Evolutionary conservation across 306 rosid species (phyloP).

Genomic region (Morella rubra): DNA sequence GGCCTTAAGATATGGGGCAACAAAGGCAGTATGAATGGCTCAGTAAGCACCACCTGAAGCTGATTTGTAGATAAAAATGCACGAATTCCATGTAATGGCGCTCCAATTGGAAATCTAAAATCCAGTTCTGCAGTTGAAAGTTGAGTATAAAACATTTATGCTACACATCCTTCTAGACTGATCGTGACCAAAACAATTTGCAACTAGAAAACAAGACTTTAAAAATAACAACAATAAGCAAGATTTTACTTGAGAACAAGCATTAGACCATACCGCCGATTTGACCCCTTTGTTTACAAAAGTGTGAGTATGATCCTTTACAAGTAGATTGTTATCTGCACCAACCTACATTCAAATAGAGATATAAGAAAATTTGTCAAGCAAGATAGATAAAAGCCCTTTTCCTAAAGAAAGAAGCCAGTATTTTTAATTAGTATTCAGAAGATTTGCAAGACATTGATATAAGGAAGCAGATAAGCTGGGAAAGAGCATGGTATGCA

Average conservation of each 20-base stretch:
- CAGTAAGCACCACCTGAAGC: slow-evolving; percentile 52
- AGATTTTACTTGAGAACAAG: slow-evolving; percentile 21
- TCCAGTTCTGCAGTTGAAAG: slow-evolving; percentile 79
- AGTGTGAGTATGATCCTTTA: slow-evolving; percentile 95
- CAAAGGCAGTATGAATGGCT: slow-evolving; percentile 11
- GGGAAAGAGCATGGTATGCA: background rate
- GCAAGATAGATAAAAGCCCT: background rate
- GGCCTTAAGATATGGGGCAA: slow-evolving; percentile 17
- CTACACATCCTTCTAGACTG: slow-evolving; percentile 13
- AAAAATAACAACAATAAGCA: background rate
- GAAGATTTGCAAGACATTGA: background rate
- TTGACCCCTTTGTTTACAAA: slow-evolving; percentile 94
- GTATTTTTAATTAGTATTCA: background rate
- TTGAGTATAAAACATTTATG: background rate
- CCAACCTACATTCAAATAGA: slow-evolving; percentile 65
- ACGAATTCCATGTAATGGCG: slow-evolving; percentile 90
- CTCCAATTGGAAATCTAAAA: slow-evolving; percentile 91
- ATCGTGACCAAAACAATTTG: slow-evolving; percentile 7
- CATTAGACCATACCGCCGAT: slow-evolving; percentile 71
- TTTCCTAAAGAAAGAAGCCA: slow-evolving; percentile 12
- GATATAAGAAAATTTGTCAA: slow-evolving; percentile 19
- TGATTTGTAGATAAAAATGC: slow-evolving; percentile 96
- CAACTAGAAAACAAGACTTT: slow-evolving; percentile 1
- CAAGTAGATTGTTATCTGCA: slow-evolving; percentile 81
- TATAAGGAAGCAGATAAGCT: background rate